Evolutionary conservation across 345 rosid genomes (phyloP).

Genomic region (Eucalyptus pauciflora): DNA sequence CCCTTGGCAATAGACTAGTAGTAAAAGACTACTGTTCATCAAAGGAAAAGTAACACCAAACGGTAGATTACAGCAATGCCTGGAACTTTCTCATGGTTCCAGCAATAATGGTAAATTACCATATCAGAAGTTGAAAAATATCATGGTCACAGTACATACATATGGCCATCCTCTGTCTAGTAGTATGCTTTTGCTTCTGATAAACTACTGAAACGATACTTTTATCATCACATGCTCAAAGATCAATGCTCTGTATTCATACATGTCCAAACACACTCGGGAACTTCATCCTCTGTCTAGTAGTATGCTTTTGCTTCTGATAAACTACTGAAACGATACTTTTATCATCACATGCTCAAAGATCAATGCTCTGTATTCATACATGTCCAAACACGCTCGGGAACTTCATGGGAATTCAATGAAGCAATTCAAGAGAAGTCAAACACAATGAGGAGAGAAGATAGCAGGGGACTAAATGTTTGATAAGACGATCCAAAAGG

Average conservation of each 20-base stretch:
- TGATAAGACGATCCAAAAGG: background rate
- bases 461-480: background rate
- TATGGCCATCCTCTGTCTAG: background rate
- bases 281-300: background rate
- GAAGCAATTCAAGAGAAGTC: background rate
- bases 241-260: background rate
- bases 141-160: background rate
- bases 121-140: background rate
- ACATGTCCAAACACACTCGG: background rate
- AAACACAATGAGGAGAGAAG: background rate
- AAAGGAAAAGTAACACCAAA: background rate
- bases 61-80: background rate
- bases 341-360: background rate
- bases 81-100: background rate
- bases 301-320: background rate
- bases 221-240: background rate
- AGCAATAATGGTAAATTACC: background rate
- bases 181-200: background rate
- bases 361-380: background rate
- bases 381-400: background rate
- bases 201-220: background rate
- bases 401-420: background rate
- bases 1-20: too few species aligned
- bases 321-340: background rate
- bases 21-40: background rate